phyloP scores from a whole-genome alignment of 768 basidiomycete genomes.

The Tricholoma sp. region DNA sequence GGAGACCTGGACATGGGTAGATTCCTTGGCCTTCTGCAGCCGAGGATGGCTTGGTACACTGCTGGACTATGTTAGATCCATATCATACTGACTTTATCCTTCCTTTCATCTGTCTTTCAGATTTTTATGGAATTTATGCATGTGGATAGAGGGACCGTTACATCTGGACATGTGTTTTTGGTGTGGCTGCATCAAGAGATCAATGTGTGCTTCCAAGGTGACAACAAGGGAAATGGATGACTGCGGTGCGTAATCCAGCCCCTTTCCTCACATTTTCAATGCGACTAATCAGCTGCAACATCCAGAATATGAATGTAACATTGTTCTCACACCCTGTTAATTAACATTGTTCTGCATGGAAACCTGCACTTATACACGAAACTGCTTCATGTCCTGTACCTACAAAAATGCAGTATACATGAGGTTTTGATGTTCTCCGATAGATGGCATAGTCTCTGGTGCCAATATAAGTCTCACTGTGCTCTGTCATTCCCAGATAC shows the following conservation, averaged over 20 bases:
- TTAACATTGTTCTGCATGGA: background rate
- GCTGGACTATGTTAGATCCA: background rate
- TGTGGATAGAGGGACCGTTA: background rate
- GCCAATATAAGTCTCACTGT: background rate
- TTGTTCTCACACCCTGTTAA: too few relatives aligned
- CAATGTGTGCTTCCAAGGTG: background rate
- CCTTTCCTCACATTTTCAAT: background rate
- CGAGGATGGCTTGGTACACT: background rate
- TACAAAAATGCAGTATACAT: conserved; percentile 2
- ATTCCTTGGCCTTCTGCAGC: background rate
- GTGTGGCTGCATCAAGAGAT: background rate
- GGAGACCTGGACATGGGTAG: background rate
- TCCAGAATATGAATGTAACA: background rate
- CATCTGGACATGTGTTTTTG: background rate
- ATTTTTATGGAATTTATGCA: conserved; percentile 3
- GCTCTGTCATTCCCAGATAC: background rate
- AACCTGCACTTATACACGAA: background rate
- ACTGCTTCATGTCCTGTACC: conserved; percentile 1
- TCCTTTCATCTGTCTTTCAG: background rate
- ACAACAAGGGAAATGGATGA: background rate
- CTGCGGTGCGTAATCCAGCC: background rate
- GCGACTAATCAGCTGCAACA: background rate
- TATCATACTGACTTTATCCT: background rate
- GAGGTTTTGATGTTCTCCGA: background rate
- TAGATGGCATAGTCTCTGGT: background rate